These are phyloP conservation scores for Solanum etuberosum DNA, from an alignment of 257 asterid genomes.

Conservation along the genomic window DNA sequence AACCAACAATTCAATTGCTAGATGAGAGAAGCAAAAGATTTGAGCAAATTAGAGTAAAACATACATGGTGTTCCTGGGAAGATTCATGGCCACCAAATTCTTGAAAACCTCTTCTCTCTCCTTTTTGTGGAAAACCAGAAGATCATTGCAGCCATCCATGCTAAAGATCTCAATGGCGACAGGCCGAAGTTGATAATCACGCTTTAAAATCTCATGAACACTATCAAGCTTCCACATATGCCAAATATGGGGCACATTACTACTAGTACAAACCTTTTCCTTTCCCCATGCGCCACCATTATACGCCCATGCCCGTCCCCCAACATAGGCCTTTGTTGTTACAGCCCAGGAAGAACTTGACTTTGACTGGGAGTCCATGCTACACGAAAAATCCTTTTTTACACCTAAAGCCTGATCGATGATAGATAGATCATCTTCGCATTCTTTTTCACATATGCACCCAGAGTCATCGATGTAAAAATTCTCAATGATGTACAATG, in stretches of 20 bases:
- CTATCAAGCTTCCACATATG: conserved; percentile 97
- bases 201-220: conserved; percentile 94
- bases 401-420: conserved; percentile 98
- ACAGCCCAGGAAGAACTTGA: conserved; percentile 83
- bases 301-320: conserved; percentile 99
- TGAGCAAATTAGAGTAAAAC: conserved; percentile 14
- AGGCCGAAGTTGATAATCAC: conserved; percentile 98
- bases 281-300: conserved; percentile 99
- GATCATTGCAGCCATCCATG: conserved; percentile 99
- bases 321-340: conserved; percentile 53
- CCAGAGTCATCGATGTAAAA: conserved; percentile 88
- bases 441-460: conserved; percentile 85
- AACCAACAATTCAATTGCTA: neutral
- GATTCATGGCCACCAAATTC: conserved; percentile 91
- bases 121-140: conserved; percentile 90
- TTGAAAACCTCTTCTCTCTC: conserved; percentile 96
- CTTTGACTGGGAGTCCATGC: conserved; percentile 82
- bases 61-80: conserved; percentile 98
- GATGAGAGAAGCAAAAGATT: neutral
- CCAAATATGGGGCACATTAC: conserved; percentile 96
- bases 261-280: conserved; percentile 68
- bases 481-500: conserved; percentile 85
- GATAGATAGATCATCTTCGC: conserved; percentile 86
- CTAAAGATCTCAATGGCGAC: conserved; percentile 98
- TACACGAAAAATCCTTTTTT: conserved; percentile 73